Evolutionary conservation across 208 protist genomes (phyloP), one percentile per base, ranked within the genome.

Genomic region (Angomonas ambiguus): DNA sequence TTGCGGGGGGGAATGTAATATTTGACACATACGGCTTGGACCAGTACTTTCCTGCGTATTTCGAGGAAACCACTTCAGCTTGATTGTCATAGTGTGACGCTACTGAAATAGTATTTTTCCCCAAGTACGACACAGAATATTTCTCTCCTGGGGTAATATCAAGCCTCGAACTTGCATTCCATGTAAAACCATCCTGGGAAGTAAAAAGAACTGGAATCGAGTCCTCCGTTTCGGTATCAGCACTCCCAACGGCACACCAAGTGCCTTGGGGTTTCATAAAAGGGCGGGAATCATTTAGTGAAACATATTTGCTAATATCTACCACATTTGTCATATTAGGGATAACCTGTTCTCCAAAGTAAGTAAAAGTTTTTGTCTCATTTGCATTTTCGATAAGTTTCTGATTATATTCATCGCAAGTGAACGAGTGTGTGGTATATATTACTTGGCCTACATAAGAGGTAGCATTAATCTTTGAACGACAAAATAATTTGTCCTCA

Each of bases 401-500:
- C 11, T 45, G 8, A n/a, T n/a, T n/a, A n/a, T n/a, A n/a, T n/a
- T n/a, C n/a, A n/a, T n/a, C n/a, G n/a, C n/a, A n/a, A n/a, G n/a
- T n/a, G n/a, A n/a, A n/a, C n/a, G n/a, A n/a, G n/a, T n/a, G n/a
- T n/a, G n/a, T n/a, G n/a, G n/a, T n/a, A n/a, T n/a, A n/a, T n/a
- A n/a, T n/a, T n/a, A n/a, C n/a, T n/a, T n/a, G n/a, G n/a, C n/a
- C n/a, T n/a, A n/a, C n/a, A n/a, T n/a, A n/a, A n/a, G n/a, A n/a
- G n/a, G n/a, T n/a, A n/a, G n/a, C n/a, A n/a, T n/a, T n/a, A n/a
- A 8, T 38, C 27, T 83, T 71, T 2, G 24, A 3, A 3, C 79
- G 77, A 30, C 87, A 93, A n/a, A 74, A 67, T 27, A 93, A 71
- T 22, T 63, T 61, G 2, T 59, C 73, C 25, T 79, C 73, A 2